Base-by-base conservation (phyloP, 805 yeast genomes). In the Kuraishia hungarica region DNA sequence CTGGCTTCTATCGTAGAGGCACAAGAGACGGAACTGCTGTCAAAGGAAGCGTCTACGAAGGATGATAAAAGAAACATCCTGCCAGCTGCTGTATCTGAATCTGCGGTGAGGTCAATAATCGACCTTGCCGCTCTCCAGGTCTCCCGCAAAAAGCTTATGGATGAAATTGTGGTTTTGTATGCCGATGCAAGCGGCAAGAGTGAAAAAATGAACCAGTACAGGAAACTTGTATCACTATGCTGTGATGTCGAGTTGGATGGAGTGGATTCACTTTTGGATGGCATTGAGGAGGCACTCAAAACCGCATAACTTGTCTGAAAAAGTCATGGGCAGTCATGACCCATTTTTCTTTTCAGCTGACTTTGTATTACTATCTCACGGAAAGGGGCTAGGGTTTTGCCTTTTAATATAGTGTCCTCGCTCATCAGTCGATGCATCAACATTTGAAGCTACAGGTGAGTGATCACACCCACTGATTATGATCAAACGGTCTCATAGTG, bases 211-310 rank as follows among this genome's bases (percentile, higher is more conserved):
- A 81, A 80, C 62, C 83, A 84, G 61, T 87, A 86, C 70, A 72
- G 89, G 59, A 78, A 83, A 60, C 75, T 87, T 65, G 84, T 87
- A 51, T 79, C 89, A 54, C 77, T 80, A 53, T 81, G 89, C 59
- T 84, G 91, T 52, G 89, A 83, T 49, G 78, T 87, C 55, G 80
- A 81, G 11, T 77, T 83, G 22, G 80, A 80, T 59, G 88, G 86
- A 60, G 87, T 87, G 48, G 89, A 85, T 64, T 80, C 78, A 51
- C 79, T 84, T 58, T 72, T 86, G 53, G 86, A 84, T 62, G 86
- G 84, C 7, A 82, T 86, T 47, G 72, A 67, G 55, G 67, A 66
- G 21, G 53, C 53, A 6, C 46, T 53, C 19, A 24, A 53, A 20
- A 26, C 20, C 5, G 52, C 43, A 10, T 35, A 35, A 17, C 5